Conservation (phyloP, 2,329 filamentous ascomycete genomes). For the Periconia sp. region DNA sequence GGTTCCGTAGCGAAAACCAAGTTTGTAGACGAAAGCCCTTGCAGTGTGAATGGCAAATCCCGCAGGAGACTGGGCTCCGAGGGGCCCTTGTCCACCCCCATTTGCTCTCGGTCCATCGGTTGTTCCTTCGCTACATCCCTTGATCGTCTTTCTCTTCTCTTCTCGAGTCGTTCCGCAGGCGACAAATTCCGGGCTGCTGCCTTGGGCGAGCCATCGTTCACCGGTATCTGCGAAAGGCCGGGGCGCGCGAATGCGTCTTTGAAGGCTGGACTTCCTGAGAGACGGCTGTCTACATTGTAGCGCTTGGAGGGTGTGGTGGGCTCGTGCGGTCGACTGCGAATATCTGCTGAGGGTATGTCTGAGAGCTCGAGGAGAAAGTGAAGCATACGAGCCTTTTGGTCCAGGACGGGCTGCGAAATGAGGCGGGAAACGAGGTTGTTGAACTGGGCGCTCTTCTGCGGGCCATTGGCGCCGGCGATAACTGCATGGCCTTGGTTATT, state of each 20-base stretch:
- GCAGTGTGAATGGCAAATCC: conserved; percentile 88
- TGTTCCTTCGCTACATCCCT: conserved; percentile 29
- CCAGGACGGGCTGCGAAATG: conserved; percentile 85
- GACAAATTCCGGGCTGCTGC: conserved; percentile 15
- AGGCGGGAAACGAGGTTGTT: conserved; percentile 89
- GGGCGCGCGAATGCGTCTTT: conserved; percentile 53
- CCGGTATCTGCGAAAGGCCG: conserved; percentile 46
- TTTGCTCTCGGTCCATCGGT: conserved; percentile 11
- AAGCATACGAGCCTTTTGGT: conserved; percentile 95
- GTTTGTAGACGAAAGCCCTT: conserved; percentile 86
- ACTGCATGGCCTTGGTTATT: conserved; percentile 48
- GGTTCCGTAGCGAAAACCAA: conserved; percentile 72
- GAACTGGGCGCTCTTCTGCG: conserved; percentile 75
- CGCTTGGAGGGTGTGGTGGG: conserved; percentile 33
- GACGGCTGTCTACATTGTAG: conserved; percentile 12
- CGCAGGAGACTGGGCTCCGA: conserved; percentile 52
- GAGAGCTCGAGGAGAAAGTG: conserved; percentile 86
- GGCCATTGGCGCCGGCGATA: conserved; percentile 71
- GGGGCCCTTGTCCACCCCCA: conserved; percentile 25
- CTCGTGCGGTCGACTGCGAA: conserved; percentile 19
- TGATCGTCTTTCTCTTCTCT: conserved; percentile 28
- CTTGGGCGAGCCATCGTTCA: conserved; percentile 35
- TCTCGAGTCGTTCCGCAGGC: conserved; percentile 25
- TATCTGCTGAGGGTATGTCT: conserved; percentile 50
- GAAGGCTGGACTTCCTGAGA: conserved; percentile 37